A percentile compares a stretch with the other conserved stretches of the same genome.
Evolutionary conservation across 441 rosid genomes (phyloP).

Genomic region (Adansonia grandidieri): DNA sequence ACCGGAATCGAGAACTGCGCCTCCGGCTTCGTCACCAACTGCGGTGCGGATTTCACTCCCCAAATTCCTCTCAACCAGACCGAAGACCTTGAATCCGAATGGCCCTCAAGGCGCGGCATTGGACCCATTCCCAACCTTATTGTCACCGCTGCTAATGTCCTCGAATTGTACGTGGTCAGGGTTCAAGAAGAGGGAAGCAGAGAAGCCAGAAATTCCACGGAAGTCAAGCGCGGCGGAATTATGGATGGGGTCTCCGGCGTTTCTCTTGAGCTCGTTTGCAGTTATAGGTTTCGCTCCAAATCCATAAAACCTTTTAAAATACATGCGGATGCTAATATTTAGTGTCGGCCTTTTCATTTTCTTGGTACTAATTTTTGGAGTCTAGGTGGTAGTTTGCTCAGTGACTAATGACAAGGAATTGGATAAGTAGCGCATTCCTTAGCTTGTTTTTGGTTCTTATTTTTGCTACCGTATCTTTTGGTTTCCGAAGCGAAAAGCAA

Average conservation of each 20-base stretch:
- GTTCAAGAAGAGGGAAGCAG: conserved; percentile 68
- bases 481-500: not conserved
- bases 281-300: conserved; percentile 57
- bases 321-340: not conserved
- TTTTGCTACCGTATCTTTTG: not conserved
- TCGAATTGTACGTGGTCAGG: conserved; percentile 85
- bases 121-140: conserved; percentile 83
- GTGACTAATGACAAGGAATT: not conserved
- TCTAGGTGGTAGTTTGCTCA: not conserved
- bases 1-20: conserved; percentile 87
- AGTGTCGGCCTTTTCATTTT: not conserved
- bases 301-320: not conserved
- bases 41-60: conserved; percentile 61
- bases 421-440: conserved; percentile 2
- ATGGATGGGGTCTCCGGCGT: conserved; percentile 85
- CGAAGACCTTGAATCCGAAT: conserved; percentile 75
- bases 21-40: conserved; percentile 86
- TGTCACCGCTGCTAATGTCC: conserved; percentile 74
- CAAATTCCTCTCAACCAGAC: conserved; percentile 57
- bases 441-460: not conserved
- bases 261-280: conserved; percentile 95
- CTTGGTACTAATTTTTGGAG: not conserved
- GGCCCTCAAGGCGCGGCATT: conserved; percentile 59
- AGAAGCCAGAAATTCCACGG: conserved; percentile 51
- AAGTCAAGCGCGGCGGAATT: conserved; percentile 70